Percentiles rank a stretch among this genome's conserved stretches.
These are phyloP conservation scores for Arthrobotrys iridis DNA, from an alignment of 2,329 filamentous ascomycete species.

Conservation along the genomic window DNA sequence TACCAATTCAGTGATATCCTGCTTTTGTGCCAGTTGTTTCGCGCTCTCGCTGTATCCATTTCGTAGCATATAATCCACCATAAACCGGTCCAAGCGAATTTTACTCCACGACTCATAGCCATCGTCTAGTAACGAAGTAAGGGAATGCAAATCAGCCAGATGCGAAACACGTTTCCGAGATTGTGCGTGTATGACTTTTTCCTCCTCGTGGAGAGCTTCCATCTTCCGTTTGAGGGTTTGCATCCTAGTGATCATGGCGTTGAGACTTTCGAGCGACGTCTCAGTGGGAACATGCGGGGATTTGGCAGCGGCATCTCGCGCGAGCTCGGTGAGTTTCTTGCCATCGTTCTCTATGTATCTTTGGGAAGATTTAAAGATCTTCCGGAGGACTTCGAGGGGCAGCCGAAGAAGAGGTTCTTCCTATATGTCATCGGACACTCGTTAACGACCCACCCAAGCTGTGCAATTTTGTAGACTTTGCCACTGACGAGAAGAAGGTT, in stretches of 20 bases:
- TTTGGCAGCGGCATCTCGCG: conserved; percentile 69
- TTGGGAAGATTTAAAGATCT: conserved; percentile 90
- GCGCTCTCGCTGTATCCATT: conserved; percentile 84
- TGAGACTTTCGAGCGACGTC: conserved; percentile 81
- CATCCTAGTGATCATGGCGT: conserved; percentile 85
- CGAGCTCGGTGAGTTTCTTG: conserved; percentile 65
- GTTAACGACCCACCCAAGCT: neutral
- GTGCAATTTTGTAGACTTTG: neutral
- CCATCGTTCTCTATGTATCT: conserved; percentile 76
- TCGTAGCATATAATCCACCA: conserved; percentile 92
- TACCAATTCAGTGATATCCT: conserved; percentile 80
- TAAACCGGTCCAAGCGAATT: conserved; percentile 78
- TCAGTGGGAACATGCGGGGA: conserved; percentile 72
- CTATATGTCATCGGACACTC: conserved; percentile 12
- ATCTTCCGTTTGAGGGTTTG: conserved; percentile 90
- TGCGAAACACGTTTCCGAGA: conserved; percentile 80
- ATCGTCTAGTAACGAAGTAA: conserved; percentile 85
- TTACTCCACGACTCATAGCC: conserved; percentile 93
- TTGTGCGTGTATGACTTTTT: conserved; percentile 78
- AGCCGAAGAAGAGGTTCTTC: conserved; percentile 94
- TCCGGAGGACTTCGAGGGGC: conserved; percentile 89
- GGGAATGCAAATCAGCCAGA: conserved; percentile 80
- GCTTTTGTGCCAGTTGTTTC: conserved; percentile 76
- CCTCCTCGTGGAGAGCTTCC: conserved; percentile 78
- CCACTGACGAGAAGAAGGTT: conserved; percentile 45